Evolutionary conservation across 106 monocot species (phyloP).

Genomic region (Phalaenopsis aphrodite): DNA sequence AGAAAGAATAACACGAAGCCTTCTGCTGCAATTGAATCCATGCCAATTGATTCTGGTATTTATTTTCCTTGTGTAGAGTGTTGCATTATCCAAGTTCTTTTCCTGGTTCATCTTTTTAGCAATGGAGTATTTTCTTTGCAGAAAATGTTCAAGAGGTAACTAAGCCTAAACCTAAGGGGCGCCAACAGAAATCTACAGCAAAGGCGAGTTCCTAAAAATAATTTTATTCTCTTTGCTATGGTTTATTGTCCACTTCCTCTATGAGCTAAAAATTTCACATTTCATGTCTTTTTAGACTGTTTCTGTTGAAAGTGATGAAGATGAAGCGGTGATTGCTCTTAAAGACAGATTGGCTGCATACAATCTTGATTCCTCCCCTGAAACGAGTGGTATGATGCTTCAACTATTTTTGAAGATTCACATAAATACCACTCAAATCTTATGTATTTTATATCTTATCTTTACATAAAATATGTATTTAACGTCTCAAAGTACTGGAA

Average conservation of each 20-base stretch:
- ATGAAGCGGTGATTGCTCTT: slow-evolving; percentile 51
- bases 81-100: background rate
- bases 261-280: background rate
- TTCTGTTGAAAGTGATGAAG: slow-evolving; percentile 50
- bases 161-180: slow-evolving; percentile 35
- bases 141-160: background rate
- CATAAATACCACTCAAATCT: too few relatives aligned
- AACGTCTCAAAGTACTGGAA: too few relatives aligned
- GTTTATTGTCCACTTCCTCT: background rate
- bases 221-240: background rate
- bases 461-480: too few relatives aligned
- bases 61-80: background rate
- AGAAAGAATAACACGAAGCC: slow-evolving; percentile 23
- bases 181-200: slow-evolving; percentile 45
- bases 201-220: slow-evolving; percentile 16
- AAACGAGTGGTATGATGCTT: slow-evolving; percentile 28
- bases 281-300: background rate
- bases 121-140: background rate
- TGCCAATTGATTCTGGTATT: slow-evolving; percentile 10
- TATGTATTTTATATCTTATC: too few relatives aligned
- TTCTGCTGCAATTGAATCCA: background rate
- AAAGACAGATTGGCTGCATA: slow-evolving; percentile 68
- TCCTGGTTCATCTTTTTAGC: background rate
- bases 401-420: background rate
- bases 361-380: slow-evolving; percentile 67